Evolutionary conservation across 768 basidiomycete genomes (phyloP).

Genomic region (Suillus sp.): DNA sequence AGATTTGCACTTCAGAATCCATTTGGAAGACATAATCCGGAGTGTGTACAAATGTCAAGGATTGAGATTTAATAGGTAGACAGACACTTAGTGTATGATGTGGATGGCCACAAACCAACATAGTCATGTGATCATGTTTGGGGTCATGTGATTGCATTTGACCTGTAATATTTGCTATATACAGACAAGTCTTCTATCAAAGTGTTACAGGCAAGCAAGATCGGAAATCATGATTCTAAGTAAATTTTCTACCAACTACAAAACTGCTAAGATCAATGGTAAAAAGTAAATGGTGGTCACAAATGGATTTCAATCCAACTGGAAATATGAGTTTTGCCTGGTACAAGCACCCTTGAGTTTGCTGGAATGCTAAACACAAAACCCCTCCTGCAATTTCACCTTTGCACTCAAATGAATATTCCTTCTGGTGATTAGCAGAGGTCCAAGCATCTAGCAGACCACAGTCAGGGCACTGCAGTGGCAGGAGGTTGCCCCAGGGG

Average conservation of each 20-base stretch:
- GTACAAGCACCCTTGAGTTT: not conserved
- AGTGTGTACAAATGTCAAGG: slow-evolving; percentile 2
- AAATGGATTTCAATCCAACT: not conserved
- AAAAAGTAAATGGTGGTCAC: not conserved
- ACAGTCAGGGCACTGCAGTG: not conserved
- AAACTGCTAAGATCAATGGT: not conserved
- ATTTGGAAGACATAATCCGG: not conserved
- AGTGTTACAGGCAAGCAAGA: not conserved
- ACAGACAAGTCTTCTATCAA: not conserved
- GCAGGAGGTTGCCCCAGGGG: slow-evolving; percentile 1
- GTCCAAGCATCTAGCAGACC: not conserved
- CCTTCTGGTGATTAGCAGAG: not conserved
- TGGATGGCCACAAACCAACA: not conserved
- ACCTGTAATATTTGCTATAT: not conserved
- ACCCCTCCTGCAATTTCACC: not conserved
- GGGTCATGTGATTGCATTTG: no score
- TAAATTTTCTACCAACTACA: not conserved
- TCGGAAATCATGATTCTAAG: not conserved
- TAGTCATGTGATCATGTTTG: not conserved
- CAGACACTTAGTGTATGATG: not conserved
- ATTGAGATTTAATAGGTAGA: not conserved
- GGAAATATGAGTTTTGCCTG: not conserved
- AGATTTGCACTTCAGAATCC: not conserved
- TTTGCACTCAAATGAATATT: not conserved
- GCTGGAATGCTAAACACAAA: not conserved